Base-by-base conservation (phyloP, 2,329 filamentous ascomycete species). In the Ceratocystis ficicola region DNA sequence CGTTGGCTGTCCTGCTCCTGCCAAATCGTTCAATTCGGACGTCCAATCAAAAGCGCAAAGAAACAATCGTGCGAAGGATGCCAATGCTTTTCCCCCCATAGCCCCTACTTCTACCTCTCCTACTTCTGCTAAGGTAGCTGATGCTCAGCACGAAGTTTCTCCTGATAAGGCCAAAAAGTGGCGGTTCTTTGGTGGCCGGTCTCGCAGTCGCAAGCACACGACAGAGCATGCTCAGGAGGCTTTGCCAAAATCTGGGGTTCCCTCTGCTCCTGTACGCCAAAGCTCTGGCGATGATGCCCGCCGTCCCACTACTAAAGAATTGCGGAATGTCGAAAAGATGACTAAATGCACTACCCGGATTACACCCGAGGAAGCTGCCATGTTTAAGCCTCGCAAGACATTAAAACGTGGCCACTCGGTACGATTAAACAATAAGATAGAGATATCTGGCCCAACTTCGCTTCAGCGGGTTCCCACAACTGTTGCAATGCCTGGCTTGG, bases 161-260 rank as follows among this genome's bases (percentile, higher is more conserved):
- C 12, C 50, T 3, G 66, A 69, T 17, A 61, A 66, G 32, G 64
- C 66, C 17, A 67, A 68, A 44, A 68, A 66, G 44, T 69, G 68
- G 68, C 66, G 66, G 44, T 44, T 69, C n/a, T 69, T 69, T 41
- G 64, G 68, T 10, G 41, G 65, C 30, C 63, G 66, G 30, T 67
- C 66, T 12, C 66, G 66, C n/a, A 63, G 63, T 7, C 63, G 63
- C 17, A 65, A 65, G 20, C 36, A 41, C 36, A 50, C 36, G 17
- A 48, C 48, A 5, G 66, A 67, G 10, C 63, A 64, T 30, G 22
- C 28, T 25, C 30, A 46, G 2, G 41, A 44, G 5, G 22, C 57
- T 12, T 20, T 32, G 12, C 20, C 66, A 2, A 59, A n/a, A 36
- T 8, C 55, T 6, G 17, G 17, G 17, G 41, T 17, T 12, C 44